Conservation (phyloP, 2,329 filamentous ascomycete genomes). For the Gnomoniopsis sp. region DNA sequence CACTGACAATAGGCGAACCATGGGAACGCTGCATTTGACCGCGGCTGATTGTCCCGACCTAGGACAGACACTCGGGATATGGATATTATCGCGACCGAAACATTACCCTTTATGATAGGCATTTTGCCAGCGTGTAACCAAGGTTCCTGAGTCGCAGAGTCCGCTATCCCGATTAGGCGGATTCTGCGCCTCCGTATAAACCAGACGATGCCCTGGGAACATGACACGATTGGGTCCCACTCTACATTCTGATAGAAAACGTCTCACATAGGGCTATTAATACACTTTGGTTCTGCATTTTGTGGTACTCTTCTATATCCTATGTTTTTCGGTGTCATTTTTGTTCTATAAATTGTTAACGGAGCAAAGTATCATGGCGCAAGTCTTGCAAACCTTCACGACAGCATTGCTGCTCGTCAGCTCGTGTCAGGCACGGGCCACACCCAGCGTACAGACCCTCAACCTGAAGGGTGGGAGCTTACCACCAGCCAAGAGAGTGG, state of each 20-base stretch:
- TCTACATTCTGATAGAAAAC: neutral
- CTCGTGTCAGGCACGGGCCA: conserved; percentile 1
- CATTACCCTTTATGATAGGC: too few species aligned
- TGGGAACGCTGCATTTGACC: neutral
- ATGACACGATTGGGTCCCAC: neutral
- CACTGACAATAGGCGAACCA: neutral
- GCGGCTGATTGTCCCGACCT: neutral
- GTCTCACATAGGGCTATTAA: neutral
- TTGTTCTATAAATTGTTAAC: neutral
- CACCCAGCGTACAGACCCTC: neutral
- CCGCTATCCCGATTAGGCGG: neutral
- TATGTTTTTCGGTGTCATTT: neutral
- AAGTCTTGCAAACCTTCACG: neutral
- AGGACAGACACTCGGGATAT: neutral
- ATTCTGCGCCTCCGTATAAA: neutral
- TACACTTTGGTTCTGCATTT: neutral
- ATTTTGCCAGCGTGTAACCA: neutral
- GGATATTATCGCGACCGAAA: too few species aligned
- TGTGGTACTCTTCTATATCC: neutral
- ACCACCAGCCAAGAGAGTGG: conserved; percentile 28
- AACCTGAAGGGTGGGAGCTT: conserved; percentile 20
- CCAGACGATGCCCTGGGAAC: neutral
- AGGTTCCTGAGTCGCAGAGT: neutral
- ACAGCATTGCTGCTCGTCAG: conserved; percentile 6
- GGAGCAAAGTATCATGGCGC: neutral